These are phyloP conservation scores for Nasturtium officinale DNA, from an alignment of 345 rosid genomes.

Conservation along the genomic window DNA sequence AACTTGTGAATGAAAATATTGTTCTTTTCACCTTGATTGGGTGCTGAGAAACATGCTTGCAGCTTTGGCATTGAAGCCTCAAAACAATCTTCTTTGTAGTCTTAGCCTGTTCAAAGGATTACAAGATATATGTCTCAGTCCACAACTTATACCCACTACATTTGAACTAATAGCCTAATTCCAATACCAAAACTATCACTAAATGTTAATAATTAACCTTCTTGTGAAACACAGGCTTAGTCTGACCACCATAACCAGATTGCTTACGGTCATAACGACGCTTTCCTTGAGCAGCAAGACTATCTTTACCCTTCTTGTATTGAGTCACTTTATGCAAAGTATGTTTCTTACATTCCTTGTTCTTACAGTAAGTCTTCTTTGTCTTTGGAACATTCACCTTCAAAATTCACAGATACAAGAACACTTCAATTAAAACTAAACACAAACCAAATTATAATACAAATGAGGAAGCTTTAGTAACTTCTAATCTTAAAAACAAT, in stretches of 20 bases:
- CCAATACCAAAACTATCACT: neutral
- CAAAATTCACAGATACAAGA: neutral
- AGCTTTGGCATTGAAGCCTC: slow-evolving; percentile 81
- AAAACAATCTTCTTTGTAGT: slow-evolving; percentile 85
- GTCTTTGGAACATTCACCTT: slow-evolving; percentile 90
- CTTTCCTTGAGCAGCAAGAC: slow-evolving; percentile 84
- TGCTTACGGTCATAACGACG: slow-evolving; percentile 83
- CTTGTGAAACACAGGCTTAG: slow-evolving; percentile 87
- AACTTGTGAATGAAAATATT: neutral
- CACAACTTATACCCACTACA: neutral
- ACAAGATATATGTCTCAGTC: neutral
- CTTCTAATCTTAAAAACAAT: neutral
- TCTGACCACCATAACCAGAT: slow-evolving; percentile 87
- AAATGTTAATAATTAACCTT: slow-evolving; percentile 45
- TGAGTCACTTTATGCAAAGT: slow-evolving; percentile 83
- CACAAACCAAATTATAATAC: too few relatives aligned
- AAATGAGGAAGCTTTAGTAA: neutral
- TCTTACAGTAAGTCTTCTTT: slow-evolving; percentile 81
- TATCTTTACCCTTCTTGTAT: slow-evolving; percentile 83
- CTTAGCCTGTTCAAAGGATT: slow-evolving; percentile 53
- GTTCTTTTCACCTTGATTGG: slow-evolving; percentile 55
- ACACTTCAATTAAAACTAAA: neutral
- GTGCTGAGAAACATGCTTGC: slow-evolving; percentile 82
- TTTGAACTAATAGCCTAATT: too few relatives aligned
- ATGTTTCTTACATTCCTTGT: slow-evolving; percentile 80